Evolutionary conservation across 805 yeast species (phyloP).

Genomic region (Yarrowia sp.): DNA sequence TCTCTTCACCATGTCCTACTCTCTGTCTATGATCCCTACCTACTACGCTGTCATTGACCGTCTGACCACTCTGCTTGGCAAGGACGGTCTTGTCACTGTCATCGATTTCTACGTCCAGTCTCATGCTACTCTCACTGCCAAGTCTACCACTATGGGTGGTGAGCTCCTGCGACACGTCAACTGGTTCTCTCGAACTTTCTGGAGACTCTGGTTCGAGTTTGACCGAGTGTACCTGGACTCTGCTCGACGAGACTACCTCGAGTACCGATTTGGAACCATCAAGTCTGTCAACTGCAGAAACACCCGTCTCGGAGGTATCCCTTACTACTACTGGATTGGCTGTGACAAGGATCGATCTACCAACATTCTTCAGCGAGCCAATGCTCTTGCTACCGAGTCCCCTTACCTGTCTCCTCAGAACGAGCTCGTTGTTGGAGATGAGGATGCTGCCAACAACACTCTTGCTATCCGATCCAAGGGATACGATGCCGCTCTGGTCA

Average conservation of each 20-base stretch:
- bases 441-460: slow-evolving; percentile 28
- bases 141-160: slow-evolving; percentile 75
- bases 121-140: slow-evolving; percentile 59
- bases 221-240: slow-evolving; percentile 78
- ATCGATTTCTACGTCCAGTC: slow-evolving; percentile 83
- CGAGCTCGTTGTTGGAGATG: slow-evolving; percentile 30
- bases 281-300: slow-evolving; percentile 70
- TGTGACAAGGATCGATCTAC: slow-evolving; percentile 56
- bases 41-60: slow-evolving; percentile 77
- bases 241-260: slow-evolving; percentile 77
- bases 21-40: slow-evolving; percentile 81
- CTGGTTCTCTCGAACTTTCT: slow-evolving; percentile 74
- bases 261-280: slow-evolving; percentile 77
- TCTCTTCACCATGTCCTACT: slow-evolving; percentile 73
- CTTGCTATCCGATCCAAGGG: slow-evolving; percentile 50
- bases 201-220: slow-evolving; percentile 87
- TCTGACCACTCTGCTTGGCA: slow-evolving; percentile 52
- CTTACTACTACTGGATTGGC: slow-evolving; percentile 82
- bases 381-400: slow-evolving; percentile 75
- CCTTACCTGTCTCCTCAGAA: slow-evolving; percentile 70
- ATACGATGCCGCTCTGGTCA: slow-evolving; percentile 68
- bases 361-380: slow-evolving; percentile 53
- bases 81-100: slow-evolving; percentile 61
- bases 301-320: slow-evolving; percentile 65
- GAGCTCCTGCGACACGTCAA: slow-evolving; percentile 66